Conservation (phyloP, 2,329 filamentous ascomycete species). For the Claviceps purpurea region DNA sequence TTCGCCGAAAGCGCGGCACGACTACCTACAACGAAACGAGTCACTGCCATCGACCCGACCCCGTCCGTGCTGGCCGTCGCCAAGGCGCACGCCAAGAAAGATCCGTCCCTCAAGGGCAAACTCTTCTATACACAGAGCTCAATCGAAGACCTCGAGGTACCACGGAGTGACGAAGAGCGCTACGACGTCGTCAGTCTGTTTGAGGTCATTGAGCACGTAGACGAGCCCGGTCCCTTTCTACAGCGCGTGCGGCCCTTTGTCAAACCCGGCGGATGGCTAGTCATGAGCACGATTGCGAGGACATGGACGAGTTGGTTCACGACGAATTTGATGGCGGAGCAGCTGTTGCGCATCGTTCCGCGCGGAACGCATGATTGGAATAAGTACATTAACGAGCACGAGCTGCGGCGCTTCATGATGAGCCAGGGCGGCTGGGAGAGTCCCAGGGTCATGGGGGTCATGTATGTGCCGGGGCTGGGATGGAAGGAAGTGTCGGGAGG, state of each 20-base stretch:
- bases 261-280: conserved; percentile 81
- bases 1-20: conserved; percentile 81
- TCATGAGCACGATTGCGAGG: conserved; percentile 83
- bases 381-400: conserved; percentile 84
- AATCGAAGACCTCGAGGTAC: conserved; percentile 53
- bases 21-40: conserved; percentile 44
- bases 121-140: conserved; percentile 64
- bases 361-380: conserved; percentile 90
- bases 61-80: conserved; percentile 63
- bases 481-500: conserved; percentile 75
- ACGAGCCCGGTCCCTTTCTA: conserved; percentile 61
- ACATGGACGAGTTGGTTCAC: conserved; percentile 83
- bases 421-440: conserved; percentile 43
- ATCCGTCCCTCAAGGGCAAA: conserved; percentile 51
- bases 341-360: conserved; percentile 75
- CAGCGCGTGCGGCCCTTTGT: conserved; percentile 60
- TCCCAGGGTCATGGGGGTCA: conserved; percentile 58
- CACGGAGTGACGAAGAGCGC: conserved; percentile 24
- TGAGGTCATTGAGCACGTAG: conserved; percentile 91
- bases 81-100: conserved; percentile 56
- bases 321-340: conserved; percentile 85
- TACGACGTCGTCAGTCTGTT: conserved; percentile 82
- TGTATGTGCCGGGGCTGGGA: conserved; percentile 81
- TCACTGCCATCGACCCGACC: conserved; percentile 69
- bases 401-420: conserved; percentile 49